Evolutionary conservation across 2,329 filamentous ascomycete genomes (phyloP).

Genomic region (Thyridium curvatum): DNA sequence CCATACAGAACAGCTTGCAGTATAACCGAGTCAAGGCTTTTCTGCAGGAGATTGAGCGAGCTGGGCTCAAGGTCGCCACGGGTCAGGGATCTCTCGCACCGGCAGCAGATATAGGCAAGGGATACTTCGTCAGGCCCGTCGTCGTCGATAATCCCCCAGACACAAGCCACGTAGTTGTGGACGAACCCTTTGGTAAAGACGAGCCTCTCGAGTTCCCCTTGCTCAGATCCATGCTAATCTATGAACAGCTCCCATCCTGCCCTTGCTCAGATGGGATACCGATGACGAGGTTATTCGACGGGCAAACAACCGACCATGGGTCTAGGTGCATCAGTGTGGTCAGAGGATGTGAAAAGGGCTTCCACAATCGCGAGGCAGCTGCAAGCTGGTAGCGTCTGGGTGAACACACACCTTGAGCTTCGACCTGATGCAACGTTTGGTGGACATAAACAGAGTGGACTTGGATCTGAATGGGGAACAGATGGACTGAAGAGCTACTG

Average conservation of each 20-base stretch:
- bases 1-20: conserved; percentile 55
- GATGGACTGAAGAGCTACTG: conserved; percentile 22
- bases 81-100: conserved; percentile 28
- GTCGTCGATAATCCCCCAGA: conserved; percentile 54
- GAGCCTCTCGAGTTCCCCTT: too few species aligned
- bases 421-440: conserved; percentile 33
- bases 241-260: conserved; percentile 27
- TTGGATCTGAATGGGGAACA: conserved; percentile 36
- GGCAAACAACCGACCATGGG: conserved; percentile 42
- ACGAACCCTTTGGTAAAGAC: conserved; percentile 39
- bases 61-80: conserved; percentile 26
- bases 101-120: conserved; percentile 13
- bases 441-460: conserved; percentile 43
- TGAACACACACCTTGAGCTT: conserved; percentile 37
- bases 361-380: conserved; percentile 36
- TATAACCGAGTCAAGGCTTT: conserved; percentile 46
- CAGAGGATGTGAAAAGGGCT: conserved; percentile 37
- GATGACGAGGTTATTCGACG: conserved; percentile 36
- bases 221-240: too few species aligned
- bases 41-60: conserved; percentile 32
- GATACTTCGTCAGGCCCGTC: conserved; percentile 51
- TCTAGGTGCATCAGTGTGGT: conserved; percentile 47
- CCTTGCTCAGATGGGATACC: conserved; percentile 33
- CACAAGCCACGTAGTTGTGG: conserved; percentile 45
- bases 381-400: conserved; percentile 46